Conservation (phyloP, 2,329 filamentous ascomycete genomes). For the Fusarium piperis region DNA sequence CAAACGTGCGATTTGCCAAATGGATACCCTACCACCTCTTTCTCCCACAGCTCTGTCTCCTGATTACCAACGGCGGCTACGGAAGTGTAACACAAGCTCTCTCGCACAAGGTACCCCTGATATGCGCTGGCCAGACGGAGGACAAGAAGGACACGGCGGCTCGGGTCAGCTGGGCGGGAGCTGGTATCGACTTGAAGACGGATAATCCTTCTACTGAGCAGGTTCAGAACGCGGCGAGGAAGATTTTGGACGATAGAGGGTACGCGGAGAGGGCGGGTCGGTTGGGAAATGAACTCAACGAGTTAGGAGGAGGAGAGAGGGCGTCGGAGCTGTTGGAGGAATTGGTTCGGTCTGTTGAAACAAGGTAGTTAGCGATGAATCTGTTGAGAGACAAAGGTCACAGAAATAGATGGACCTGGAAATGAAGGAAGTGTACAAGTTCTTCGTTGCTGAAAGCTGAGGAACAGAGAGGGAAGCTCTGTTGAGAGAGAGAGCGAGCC, state of each 20-base stretch:
- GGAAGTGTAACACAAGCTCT: slow-evolving; percentile 50
- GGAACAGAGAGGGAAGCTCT: not conserved
- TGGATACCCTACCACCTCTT: slow-evolving; percentile 51
- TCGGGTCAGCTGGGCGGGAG: slow-evolving; percentile 45
- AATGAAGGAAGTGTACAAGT: not conserved
- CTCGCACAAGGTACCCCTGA: slow-evolving; percentile 47
- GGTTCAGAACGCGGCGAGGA: slow-evolving; percentile 38
- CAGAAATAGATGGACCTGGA: not conserved
- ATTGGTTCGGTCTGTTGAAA: slow-evolving; percentile 11
- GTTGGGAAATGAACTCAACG: slow-evolving; percentile 42
- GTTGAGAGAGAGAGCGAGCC: not conserved
- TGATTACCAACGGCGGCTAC: slow-evolving; percentile 52
- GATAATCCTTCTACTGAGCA: slow-evolving; percentile 44
- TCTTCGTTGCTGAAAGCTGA: not conserved
- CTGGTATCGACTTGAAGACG: slow-evolving; percentile 50
- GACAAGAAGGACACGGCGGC: slow-evolving; percentile 52
- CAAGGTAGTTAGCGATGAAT: not conserved
- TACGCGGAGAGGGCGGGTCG: slow-evolving; percentile 37
- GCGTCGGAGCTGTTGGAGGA: slow-evolving; percentile 45
- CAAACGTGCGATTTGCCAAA: slow-evolving; percentile 45
- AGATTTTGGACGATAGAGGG: slow-evolving; percentile 37
- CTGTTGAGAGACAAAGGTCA: not conserved
- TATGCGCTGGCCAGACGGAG: slow-evolving; percentile 50
- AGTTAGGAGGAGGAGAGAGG: slow-evolving; percentile 39
- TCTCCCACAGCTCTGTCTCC: slow-evolving; percentile 46